Conservation (phyloP, 257 asterid genomes). For the Sherardia arvensis region DNA sequence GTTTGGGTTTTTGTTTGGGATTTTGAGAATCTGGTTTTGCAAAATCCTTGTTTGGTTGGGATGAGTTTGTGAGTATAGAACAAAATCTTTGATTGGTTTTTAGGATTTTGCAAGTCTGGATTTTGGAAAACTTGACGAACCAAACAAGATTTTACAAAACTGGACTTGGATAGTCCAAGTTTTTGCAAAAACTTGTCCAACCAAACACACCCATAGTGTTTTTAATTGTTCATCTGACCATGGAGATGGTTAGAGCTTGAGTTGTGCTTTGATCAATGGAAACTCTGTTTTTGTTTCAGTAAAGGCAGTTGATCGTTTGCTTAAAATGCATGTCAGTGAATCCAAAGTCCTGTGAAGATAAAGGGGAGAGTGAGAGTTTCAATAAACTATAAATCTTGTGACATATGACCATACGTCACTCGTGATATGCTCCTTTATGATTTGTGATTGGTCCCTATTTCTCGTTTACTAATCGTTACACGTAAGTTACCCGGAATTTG, state of each 20-base stretch:
- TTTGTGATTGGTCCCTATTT: not conserved
- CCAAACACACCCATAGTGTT: too few relatives aligned
- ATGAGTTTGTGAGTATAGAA: too few relatives aligned
- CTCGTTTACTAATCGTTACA: not conserved
- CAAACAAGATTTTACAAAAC: too few relatives aligned
- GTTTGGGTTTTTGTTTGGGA: too few relatives aligned
- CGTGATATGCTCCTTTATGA: not conserved
- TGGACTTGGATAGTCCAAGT: too few relatives aligned
- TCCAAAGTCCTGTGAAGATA: not conserved
- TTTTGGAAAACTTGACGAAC: too few relatives aligned
- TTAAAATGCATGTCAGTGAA: not conserved
- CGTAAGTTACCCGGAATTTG: not conserved
- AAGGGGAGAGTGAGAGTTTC: not conserved
- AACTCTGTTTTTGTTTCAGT: not conserved
- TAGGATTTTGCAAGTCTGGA: too few relatives aligned
- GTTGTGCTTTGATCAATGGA: not conserved
- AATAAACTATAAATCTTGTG: not conserved
- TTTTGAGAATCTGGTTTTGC: too few relatives aligned
- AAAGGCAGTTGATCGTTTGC: not conserved
- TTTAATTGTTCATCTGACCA: not conserved
- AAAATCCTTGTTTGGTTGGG: too few relatives aligned
- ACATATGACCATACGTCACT: not conserved
- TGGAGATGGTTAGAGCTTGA: too few relatives aligned
- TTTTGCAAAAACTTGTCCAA: too few relatives aligned
- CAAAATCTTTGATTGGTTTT: too few relatives aligned